These are phyloP conservation scores for Juglanconis oblonga DNA, from an alignment of 2,329 filamentous ascomycete species.

Conservation along the genomic window DNA sequence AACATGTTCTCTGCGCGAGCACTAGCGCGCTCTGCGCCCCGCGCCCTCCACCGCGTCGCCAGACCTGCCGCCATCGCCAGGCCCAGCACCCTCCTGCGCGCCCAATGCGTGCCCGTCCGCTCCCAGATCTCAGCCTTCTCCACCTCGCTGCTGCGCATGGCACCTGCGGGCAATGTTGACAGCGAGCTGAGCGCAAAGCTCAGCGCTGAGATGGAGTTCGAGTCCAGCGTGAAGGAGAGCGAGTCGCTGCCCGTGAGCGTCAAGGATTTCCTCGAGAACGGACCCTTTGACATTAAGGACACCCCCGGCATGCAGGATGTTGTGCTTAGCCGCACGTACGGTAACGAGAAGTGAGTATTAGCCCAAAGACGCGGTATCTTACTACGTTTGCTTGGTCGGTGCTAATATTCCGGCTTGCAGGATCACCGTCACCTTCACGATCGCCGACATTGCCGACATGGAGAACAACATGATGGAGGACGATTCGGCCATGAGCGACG, in stretches of 20 bases:
- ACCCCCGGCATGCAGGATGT: slow-evolving; percentile 84
- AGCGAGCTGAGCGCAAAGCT: slow-evolving; percentile 84
- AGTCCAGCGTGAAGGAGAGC: slow-evolving; percentile 74
- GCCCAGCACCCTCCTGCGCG: slow-evolving; percentile 47
- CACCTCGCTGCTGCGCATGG: slow-evolving; percentile 41
- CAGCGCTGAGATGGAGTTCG: slow-evolving; percentile 72
- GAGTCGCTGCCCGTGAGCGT: slow-evolving; percentile 73
- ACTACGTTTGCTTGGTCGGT: not conserved
- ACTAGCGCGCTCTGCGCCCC: slow-evolving; percentile 64
- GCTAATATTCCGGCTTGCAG: slow-evolving; percentile 25
- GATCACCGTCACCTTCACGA: slow-evolving; percentile 74
- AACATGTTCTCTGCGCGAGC: slow-evolving; percentile 70
- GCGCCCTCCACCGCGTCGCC: slow-evolving; percentile 57
- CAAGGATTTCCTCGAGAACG: slow-evolving; percentile 84
- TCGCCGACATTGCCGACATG: slow-evolving; percentile 73
- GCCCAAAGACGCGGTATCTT: not conserved
- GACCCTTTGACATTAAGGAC: slow-evolving; percentile 80
- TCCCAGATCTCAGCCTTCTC: slow-evolving; percentile 49
- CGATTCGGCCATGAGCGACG: slow-evolving; percentile 54
- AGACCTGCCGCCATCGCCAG: slow-evolving; percentile 41
- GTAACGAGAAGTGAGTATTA: slow-evolving; percentile 75
- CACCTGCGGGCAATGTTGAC: slow-evolving; percentile 54
- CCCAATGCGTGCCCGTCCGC: slow-evolving; percentile 38
- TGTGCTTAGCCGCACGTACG: slow-evolving; percentile 75
- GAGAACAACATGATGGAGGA: slow-evolving; percentile 54